These are phyloP conservation scores for Rhinocladiella similis DNA, from an alignment of 2,329 filamentous ascomycete species.

Conservation along the genomic window DNA sequence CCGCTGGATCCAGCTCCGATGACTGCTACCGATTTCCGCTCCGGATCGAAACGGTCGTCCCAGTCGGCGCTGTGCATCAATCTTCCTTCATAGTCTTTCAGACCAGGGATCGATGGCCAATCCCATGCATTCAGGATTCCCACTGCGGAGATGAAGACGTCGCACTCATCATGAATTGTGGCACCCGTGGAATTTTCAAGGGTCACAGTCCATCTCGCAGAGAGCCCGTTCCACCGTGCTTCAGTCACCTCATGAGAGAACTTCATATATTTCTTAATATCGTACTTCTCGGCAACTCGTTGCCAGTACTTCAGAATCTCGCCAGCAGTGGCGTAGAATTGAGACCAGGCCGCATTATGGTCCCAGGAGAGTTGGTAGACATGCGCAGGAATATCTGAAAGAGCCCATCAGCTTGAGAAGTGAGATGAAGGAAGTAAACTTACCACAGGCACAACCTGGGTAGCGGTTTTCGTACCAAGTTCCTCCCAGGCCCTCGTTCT, in stretches of 20 bases:
- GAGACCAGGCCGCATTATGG: slow-evolving; percentile 18
- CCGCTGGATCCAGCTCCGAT: slow-evolving; percentile 31
- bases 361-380: slow-evolving; percentile 23
- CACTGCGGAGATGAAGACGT: slow-evolving; percentile 59
- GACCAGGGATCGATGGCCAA: slow-evolving; percentile 35
- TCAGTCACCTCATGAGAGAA: slow-evolving; percentile 30
- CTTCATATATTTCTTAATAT: slow-evolving; percentile 31
- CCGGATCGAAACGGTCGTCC: slow-evolving; percentile 27
- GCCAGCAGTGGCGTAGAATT: slow-evolving; percentile 27
- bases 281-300: slow-evolving; percentile 24
- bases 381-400: slow-evolving; percentile 23
- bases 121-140: slow-evolving; percentile 59
- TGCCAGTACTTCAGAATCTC: slow-evolving; percentile 30
- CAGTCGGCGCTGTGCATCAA: slow-evolving; percentile 34
- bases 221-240: slow-evolving; percentile 27
- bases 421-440: background rate
- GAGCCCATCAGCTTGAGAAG: background rate
- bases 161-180: slow-evolving; percentile 37
- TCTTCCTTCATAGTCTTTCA: slow-evolving; percentile 33
- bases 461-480: too few relatives aligned
- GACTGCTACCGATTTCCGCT: slow-evolving; percentile 29
- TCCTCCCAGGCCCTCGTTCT: slow-evolving; percentile 35
- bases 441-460: slow-evolving; percentile 24
- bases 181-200: slow-evolving; percentile 17
- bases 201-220: slow-evolving; percentile 28